Evolutionary conservation across 805 yeast species (phyloP), one percentile per base, ranked within the genome.

Genomic region (Cyberlindnera suaveolens): DNA sequence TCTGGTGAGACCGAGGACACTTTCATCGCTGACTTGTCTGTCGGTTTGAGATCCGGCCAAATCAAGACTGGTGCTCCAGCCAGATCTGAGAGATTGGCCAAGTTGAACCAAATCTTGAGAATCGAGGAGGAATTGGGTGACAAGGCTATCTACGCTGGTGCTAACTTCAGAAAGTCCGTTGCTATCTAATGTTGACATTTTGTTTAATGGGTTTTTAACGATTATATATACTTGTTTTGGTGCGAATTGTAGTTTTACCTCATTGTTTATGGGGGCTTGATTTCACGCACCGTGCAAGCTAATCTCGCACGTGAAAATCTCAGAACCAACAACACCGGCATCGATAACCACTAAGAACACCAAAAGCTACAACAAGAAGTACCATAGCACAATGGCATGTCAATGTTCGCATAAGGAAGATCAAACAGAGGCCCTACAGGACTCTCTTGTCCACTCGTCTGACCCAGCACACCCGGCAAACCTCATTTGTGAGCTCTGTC

Each of bases 21-120:
- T 64, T 83, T 87, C 78, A 91, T 91, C 71, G 98, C 99, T 66
- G 98, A 91, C 74, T 80, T 91, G 68, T 77, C 88, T 64, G 99
- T 93, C 63, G 98, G 98, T 79, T 80, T 91, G 71, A 88, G 97
- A 83, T 63, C 95, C 57, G 99, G 97, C 70, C 98, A 91, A 80
- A 86, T 91, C 75, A 91, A 91, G 90, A 87, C 97, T 60, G 99
- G 99, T 83, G 98, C 99, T 68, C 98, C 98, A 68, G 96, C 97
- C 61, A 90, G 99, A 80, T 87, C 97, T 59, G 99, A 91, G 80
- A 91, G 99, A 84, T 84, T 93, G 73, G 98, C 98, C 70, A 91
- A 91, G 79, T 82, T 85, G 72, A 91, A 91, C 90, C 96, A 91
- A 81, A 82, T 91, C 72, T 81, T 91, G 71, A 87, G 98, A 78